Conservation (phyloP, 164 flowering plant genomes). For the Umbellularia californica region DNA sequence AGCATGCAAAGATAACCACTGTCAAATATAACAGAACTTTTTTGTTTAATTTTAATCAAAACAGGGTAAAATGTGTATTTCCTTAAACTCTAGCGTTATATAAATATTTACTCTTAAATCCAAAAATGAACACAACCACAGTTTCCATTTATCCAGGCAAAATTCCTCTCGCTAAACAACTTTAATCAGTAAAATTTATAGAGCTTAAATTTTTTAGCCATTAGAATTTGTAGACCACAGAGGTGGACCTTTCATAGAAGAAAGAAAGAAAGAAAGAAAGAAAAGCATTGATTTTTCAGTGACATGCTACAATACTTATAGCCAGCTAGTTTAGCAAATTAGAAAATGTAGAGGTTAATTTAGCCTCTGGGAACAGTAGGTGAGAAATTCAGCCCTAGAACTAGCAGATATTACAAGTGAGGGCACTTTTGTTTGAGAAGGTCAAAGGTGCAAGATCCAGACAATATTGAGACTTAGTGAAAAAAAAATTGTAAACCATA, state of each 20-base stretch:
- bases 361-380: background rate
- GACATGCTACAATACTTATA: too few species aligned
- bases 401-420: background rate
- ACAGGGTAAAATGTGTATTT: background rate
- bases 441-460: background rate
- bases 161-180: background rate
- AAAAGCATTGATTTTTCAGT: too few species aligned
- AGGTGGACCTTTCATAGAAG: too few species aligned
- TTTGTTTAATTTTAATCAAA: background rate
- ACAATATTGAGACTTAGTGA: background rate
- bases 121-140: background rate
- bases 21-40: background rate
- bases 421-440: background rate
- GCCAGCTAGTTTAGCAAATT: too few species aligned
- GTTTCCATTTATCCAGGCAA: background rate
- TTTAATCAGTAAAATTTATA: too few species aligned
- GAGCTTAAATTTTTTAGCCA: background rate
- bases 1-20: constrained; percentile 9
- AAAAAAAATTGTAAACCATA: background rate
- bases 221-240: background rate
- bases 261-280: too few species aligned
- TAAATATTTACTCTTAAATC: background rate
- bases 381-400: background rate
- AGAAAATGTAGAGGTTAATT: background rate
- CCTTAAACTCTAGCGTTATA: background rate